Evolutionary conservation across 2,329 filamentous ascomycete species (phyloP), one percentile per base, ranked within the genome.

Genomic region (Leptographium radiaticola): DNA sequence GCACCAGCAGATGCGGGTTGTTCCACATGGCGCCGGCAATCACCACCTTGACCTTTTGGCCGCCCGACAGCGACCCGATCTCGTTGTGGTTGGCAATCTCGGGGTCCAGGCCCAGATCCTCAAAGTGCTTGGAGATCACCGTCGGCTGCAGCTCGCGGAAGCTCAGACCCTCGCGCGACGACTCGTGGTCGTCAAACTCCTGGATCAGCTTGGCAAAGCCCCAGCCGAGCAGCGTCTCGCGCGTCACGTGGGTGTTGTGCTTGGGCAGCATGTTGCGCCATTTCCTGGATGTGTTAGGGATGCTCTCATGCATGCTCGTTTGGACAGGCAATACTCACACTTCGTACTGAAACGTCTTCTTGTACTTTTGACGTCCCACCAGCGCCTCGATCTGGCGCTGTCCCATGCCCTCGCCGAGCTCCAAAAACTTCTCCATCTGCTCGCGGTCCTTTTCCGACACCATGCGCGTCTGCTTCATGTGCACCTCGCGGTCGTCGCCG

Each of bases 51-150:
- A 98, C 93, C 72, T 97, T 97, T 68, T 98, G 93, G 15, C 93
- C 93, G 71, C 93, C 93, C 11, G 90, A 96, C 13, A 98, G 78
- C 64, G 90, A 93, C 58, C 87, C 89, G 63, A 98, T 98, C 71
- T 96, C 86, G 70, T 96, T 97, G 80, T 98, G 93, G 73, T 96
- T 95, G 64, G 93, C 93, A 65, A 98, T 97, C 65, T 98, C 93
- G 0, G 91, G 90, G 67, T 97, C 93, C 51, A 98, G 80, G 56
- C 93, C 93, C 39, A 97, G 79, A 64, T 98, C 93, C 64, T 97
- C 90, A 64, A 98, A 98, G 73, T 98, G 93, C 80, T 97, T 94
- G 56, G 87, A 86, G 70, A 98, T 97, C 65, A 94, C 81, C 64
- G 90, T 87, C 49, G 91, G 91, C 66, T 95, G 89, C 54, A 98